Percentiles rank a stretch among this genome's conserved stretches.
phyloP scores from a whole-genome alignment of 169 alveolate species.

The Toxoplasma gondii region DNA sequence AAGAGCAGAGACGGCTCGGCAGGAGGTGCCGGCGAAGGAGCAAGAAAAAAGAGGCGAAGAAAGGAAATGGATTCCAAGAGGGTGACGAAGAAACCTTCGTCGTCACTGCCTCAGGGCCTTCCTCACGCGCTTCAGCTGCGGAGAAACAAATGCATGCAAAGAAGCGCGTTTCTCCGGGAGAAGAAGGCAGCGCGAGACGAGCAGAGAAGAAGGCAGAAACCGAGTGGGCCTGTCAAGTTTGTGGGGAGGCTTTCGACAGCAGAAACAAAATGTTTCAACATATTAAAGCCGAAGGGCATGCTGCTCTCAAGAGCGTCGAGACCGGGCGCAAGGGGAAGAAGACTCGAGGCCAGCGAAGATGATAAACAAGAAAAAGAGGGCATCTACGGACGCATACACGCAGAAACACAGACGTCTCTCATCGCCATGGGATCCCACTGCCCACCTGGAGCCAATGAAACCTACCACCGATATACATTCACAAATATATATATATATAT shows the following conservation, averaged over 20 bases:
- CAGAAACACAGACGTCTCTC: neutral
- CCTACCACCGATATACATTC: no score
- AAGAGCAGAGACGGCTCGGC: no score
- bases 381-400: neutral
- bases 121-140: neutral
- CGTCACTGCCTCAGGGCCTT: neutral
- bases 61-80: neutral
- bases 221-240: slow-evolving; percentile 26
- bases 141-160: neutral
- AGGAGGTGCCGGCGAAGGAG: neutral
- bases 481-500: no score
- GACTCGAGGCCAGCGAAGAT: neutral
- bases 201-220: neutral
- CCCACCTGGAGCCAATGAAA: no score
- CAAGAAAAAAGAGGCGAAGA: neutral
- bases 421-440: no score
- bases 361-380: neutral
- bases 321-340: neutral
- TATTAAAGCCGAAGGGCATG: slow-evolving; percentile 55
- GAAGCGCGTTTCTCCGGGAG: neutral
- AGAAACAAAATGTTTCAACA: slow-evolving; percentile 48
- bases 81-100: neutral
- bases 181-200: neutral
- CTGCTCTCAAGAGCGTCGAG: slow-evolving; percentile 40
- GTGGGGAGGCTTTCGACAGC: slow-evolving; percentile 23